Percentiles rank a stretch among this genome's conserved stretches.
These are phyloP conservation scores for Nothopassalora personata DNA, from an alignment of 2,329 filamentous ascomycete genomes.

Conservation along the genomic window DNA sequence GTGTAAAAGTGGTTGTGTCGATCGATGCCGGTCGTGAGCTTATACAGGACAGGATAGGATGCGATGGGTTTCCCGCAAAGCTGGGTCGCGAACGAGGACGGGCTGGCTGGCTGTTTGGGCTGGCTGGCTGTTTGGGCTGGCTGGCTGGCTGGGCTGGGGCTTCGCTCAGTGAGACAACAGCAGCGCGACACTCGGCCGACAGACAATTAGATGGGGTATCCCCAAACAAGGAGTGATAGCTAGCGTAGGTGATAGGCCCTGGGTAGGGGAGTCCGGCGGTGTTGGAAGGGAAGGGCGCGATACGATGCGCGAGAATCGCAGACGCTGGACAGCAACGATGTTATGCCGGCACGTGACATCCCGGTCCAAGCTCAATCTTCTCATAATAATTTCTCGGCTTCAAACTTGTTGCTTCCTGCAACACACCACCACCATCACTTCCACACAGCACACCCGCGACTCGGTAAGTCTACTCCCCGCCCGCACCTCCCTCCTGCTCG, in stretches of 20 bases:
- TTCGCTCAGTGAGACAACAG: background rate
- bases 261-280: background rate
- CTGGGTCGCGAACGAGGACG: background rate
- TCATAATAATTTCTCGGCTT: background rate
- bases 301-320: no score
- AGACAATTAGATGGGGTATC: background rate
- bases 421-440: conserved; percentile 2
- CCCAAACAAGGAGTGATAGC: no score
- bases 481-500: conserved; percentile 17
- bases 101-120: background rate
- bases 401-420: background rate
- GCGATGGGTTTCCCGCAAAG: background rate
- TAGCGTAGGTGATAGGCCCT: no score
- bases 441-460: conserved; percentile 1
- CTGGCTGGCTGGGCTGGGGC: background rate
- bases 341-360: no score
- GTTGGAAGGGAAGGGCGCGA: background rate
- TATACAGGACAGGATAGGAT: background rate
- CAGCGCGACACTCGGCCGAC: background rate
- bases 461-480: background rate
- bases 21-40: background rate
- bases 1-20: background rate
- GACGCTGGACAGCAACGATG: no score
- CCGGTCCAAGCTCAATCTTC: background rate
- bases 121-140: background rate